Evolutionary conservation across 1,284 basidiomycete genomes (phyloP), one percentile per base, ranked within the genome.

Genomic region (Austroboletus olivaceoglutinosus): DNA sequence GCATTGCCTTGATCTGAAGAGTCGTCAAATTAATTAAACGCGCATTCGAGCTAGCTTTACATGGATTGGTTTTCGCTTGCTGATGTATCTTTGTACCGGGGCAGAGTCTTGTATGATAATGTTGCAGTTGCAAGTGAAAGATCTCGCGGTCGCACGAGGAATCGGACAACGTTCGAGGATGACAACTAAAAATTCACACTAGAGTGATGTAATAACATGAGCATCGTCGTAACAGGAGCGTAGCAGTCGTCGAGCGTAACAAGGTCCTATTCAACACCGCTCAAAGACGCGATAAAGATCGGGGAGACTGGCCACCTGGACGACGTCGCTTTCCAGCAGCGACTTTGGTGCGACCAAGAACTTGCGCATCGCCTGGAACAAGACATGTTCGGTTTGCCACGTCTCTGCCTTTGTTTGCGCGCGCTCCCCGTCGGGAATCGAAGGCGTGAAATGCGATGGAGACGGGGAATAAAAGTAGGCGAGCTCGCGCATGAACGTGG

Each of bases 281-380:
- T 95, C 93, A 62, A 96, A 97, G 2, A 96, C 88, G 53, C 87
- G 85, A 68, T 95, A 97, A 55, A 97, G 71, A 57, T 93, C 91
- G 4, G 92, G 92, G 45, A 96, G 69, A 67, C 83, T 89, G 6
- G 94, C 93, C 18, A 94, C 82, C 69, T 94, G 89, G 8, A 91
- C 82, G 4, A 96, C 82, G 62, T 93, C 90, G 9, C 76, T 72
- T 55, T 87, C 85, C 33, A 92, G 69, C 49, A 93, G 65, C 18
- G 77, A 77, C 58, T 81, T 86, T 0, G 91, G 87, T 19, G 91
- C 75, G 3, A 74, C 66, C 16, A 94, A 72, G 65, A 94, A 89
- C 39, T 83, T 79, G 53, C 89, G 78, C 71, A 92, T 82, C 0
- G 85, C 82, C 1, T 92, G 92, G 65, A 95, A 95, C 23, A 97